Evolutionary conservation across 257 asterid species (phyloP).

Genomic region (Gentiana straminea): DNA sequence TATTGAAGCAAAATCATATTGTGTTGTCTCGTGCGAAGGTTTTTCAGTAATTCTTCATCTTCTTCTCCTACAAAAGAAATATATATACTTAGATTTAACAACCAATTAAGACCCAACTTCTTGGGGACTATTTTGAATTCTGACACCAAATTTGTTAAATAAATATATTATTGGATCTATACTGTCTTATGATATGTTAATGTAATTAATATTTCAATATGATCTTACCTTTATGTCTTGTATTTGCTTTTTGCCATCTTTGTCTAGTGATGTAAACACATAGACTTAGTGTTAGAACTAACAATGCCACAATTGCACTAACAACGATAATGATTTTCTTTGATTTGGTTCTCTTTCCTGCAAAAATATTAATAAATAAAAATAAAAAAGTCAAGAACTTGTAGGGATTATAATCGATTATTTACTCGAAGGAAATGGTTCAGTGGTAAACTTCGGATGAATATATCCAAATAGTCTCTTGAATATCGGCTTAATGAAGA

Average conservation of each 20-base stretch:
- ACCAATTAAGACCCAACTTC: neutral
- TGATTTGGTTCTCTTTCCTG: neutral
- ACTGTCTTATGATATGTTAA: too few relatives aligned
- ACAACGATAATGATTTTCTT: neutral
- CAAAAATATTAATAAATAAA: neutral
- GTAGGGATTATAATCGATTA: too few relatives aligned
- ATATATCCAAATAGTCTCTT: too few relatives aligned
- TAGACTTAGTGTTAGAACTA: neutral
- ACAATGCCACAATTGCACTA: neutral
- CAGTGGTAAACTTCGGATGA: too few relatives aligned
- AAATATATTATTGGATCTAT: too few relatives aligned
- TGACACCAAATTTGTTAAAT: too few relatives aligned
- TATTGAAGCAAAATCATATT: constrained; percentile 15
- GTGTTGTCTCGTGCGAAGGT: neutral
- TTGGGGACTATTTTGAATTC: too few relatives aligned
- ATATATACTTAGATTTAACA: neutral
- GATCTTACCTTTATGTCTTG: neutral
- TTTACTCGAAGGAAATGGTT: too few relatives aligned
- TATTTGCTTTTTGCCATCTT: neutral
- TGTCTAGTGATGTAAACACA: neutral
- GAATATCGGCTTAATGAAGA: too few relatives aligned
- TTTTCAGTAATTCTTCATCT: neutral
- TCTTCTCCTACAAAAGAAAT: neutral
- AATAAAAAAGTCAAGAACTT: too few relatives aligned
- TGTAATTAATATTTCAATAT: neutral